Percentiles rank a stretch among this genome's conserved stretches.
These are phyloP conservation scores for Coniferiporia sulphurascens DNA, from an alignment of 1,284 basidiomycete species.

Conservation along the genomic window DNA sequence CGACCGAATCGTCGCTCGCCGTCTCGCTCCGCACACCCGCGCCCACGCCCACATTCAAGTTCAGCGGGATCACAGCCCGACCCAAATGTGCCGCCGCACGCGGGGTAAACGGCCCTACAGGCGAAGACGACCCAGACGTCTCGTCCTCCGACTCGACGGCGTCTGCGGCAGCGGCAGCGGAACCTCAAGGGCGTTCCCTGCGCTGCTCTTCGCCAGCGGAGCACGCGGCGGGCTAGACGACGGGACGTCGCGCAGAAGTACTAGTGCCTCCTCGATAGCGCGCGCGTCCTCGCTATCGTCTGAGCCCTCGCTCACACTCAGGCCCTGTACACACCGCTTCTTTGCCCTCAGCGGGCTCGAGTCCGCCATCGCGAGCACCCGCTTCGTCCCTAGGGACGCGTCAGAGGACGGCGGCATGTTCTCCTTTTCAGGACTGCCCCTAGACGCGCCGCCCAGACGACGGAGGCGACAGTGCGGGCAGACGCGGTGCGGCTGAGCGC, in stretches of 20 bases:
- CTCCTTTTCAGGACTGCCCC: constrained; percentile 6
- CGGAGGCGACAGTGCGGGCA: constrained; percentile 2
- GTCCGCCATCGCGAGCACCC: constrained; percentile 1
- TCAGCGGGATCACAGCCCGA: neutral
- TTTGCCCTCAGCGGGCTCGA: constrained; percentile 9
- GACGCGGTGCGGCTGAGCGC: constrained; percentile 2
- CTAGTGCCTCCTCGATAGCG: neutral
- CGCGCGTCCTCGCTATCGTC: constrained; percentile 14
- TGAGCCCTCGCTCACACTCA: neutral
- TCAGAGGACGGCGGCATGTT: constrained; percentile 5
- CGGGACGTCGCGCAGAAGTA: neutral
- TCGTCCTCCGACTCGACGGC: constrained; percentile 12
- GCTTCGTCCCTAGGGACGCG: constrained; percentile 6
- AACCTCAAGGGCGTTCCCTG: neutral
- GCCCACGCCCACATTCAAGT: too few species aligned
- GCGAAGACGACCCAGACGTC: constrained; percentile 9
- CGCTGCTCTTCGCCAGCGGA: neutral
- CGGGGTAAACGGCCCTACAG: constrained; percentile 16
- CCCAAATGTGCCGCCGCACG: neutral
- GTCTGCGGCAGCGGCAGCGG: neutral
- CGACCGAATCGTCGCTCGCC: constrained; percentile 7
- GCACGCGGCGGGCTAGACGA: neutral
- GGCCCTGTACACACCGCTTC: neutral
- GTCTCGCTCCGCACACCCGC: neutral
- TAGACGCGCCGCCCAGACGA: neutral